phyloP scores from a whole-genome alignment of 2,329 filamentous ascomycete genomes.

The Fusarium tricinctum region DNA sequence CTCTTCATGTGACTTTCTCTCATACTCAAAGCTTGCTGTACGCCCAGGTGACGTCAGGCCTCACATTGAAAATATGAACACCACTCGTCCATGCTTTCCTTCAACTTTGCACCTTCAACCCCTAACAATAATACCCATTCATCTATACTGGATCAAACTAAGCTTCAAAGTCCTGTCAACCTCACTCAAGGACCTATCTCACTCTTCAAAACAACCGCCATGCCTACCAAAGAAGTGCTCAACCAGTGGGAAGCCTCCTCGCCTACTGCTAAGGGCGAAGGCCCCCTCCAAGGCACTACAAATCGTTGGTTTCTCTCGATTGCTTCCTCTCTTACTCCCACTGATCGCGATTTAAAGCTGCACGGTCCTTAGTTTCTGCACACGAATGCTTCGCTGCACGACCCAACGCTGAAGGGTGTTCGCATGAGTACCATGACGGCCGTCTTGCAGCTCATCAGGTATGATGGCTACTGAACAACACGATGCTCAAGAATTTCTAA shows the following conservation, averaged over 20 bases:
- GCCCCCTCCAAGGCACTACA: constrained; percentile 38
- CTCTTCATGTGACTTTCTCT: neutral
- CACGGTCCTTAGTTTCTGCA: constrained; percentile 47
- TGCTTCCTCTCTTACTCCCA: accelerated
- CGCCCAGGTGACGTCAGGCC: constrained; percentile 21
- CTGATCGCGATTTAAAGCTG: constrained; percentile 1
- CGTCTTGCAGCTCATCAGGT: constrained; percentile 34
- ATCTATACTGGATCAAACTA: neutral
- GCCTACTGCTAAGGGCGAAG: constrained; percentile 35
- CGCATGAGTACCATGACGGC: constrained; percentile 5
- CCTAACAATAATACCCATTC: neutral
- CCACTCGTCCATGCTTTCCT: neutral
- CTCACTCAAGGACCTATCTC: neutral
- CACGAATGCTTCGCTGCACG: constrained; percentile 47
- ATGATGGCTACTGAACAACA: neutral
- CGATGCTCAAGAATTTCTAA: neutral
- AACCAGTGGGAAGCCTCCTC: constrained; percentile 33
- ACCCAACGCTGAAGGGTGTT: constrained; percentile 16
- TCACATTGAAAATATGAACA: neutral
- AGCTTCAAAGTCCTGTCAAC: accelerated
- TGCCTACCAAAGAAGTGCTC: constrained; percentile 46
- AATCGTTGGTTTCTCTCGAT: constrained; percentile 12
- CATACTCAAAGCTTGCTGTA: neutral
- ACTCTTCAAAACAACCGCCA: neutral
- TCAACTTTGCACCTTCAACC: neutral